Evolutionary conservation across 352 stramenopile genomes (phyloP), one percentile per base, ranked within the genome.

Genomic region (Pythium pectinolyticum): DNA sequence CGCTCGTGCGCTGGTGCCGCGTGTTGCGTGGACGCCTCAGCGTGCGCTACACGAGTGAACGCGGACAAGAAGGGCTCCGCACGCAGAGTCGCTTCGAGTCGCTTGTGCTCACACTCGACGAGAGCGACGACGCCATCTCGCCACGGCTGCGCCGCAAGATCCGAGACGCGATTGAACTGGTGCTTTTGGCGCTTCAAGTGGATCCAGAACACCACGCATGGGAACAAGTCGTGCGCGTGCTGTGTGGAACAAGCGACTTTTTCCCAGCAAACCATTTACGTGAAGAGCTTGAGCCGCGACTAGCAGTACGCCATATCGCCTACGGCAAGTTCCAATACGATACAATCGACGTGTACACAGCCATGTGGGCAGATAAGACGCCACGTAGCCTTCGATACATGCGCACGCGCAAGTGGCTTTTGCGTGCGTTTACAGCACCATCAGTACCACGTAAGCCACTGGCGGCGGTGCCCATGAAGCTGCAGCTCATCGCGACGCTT

Each of bases 41-140:
- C 11, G 40, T 69, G 22, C 20, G 10, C 22, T 69, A 69, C 54
- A 69, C 53, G n/a, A 53, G 25, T 22, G 62, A 69, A 31, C 37
- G 37, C 12, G 31, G n/a, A 1, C 54, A 69, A 28, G 30, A 63
- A 17, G 55, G 54, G 30, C 39, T 69, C 15, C 6, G 22, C 9
- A 63, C 62, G 1, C 48, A 39, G 0, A 58, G 43, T n/a, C 40
- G 55, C 28, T 69, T 69, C 54, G 20, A 60, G 15, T 28, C 46
- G 30, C 48, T 69, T 14, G 62, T 69, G 48, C 47, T 69, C 27
- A 69, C 62, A n/a, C 32, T 69, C 20, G 55, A 69, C 40, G 62
- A 69, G 31, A 60, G 37, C 22, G 62, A 55, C 20, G 31, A 63
- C 28, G 24, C 47, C 3, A 59, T 69, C 31, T 55, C 45, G 24